Conservation (phyloP, 805 yeast genomes). For the Lipomyces kockii region DNA sequence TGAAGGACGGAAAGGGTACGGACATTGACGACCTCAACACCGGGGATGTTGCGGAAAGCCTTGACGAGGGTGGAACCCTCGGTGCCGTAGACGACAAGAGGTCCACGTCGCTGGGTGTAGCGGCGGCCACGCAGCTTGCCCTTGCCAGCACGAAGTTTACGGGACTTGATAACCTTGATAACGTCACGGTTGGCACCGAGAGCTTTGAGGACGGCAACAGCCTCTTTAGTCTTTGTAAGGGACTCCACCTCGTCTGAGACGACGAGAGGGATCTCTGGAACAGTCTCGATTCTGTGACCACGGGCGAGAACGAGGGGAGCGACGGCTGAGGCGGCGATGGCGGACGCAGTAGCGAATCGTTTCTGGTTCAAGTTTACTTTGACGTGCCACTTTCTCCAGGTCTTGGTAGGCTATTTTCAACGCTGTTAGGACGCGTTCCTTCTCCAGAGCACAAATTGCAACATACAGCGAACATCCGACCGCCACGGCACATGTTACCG, state of each 20-base stretch:
- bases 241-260: slow-evolving; percentile 92
- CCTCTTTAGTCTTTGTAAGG: slow-evolving; percentile 95
- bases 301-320: slow-evolving; percentile 98
- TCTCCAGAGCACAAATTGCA: neutral
- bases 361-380: slow-evolving; percentile 99
- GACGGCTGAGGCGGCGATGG: slow-evolving; percentile 98
- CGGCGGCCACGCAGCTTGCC: slow-evolving; percentile 99
- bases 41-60: slow-evolving; percentile 99
- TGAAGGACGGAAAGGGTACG: slow-evolving; percentile 92
- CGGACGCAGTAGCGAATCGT: slow-evolving; percentile 99
- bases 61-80: slow-evolving; percentile 96
- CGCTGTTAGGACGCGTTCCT: neutral
- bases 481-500: slow-evolving; percentile 99
- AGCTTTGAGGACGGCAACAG: slow-evolving; percentile 96
- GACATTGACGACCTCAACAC: slow-evolving; percentile 97
- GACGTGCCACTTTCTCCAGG: slow-evolving; percentile 99
- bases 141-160: slow-evolving; percentile 99
- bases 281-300: slow-evolving; percentile 99
- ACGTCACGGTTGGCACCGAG: slow-evolving; percentile 99
- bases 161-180: slow-evolving; percentile 96
- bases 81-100: slow-evolving; percentile 91
- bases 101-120: slow-evolving; percentile 99
- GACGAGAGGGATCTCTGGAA: slow-evolving; percentile 98
- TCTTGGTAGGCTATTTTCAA: slow-evolving; percentile 78
- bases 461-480: slow-evolving; percentile 93